Evolutionary conservation across 345 rosid species (phyloP).

Genomic region (Populus alba): DNA sequence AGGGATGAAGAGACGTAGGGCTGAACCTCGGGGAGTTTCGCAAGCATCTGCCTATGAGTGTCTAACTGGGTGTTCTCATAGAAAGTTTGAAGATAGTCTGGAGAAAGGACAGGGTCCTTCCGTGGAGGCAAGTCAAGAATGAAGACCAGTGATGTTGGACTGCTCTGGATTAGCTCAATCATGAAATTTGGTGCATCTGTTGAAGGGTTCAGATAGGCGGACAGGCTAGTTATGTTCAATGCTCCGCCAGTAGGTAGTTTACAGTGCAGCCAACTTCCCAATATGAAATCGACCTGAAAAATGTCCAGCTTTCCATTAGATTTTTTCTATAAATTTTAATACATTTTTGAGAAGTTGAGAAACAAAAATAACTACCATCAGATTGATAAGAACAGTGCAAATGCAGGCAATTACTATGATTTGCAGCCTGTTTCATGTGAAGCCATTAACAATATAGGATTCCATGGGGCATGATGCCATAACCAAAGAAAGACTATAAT

Average conservation of each 20-base stretch:
- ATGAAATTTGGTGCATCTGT: slow-evolving; percentile 80
- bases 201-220: slow-evolving; percentile 58
- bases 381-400: background rate
- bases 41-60: slow-evolving; percentile 51
- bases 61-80: slow-evolving; percentile 67
- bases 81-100: slow-evolving; percentile 63
- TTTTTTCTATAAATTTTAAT: background rate
- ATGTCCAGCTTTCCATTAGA: background rate
- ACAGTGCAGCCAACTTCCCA: slow-evolving; percentile 83
- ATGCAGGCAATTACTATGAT: background rate
- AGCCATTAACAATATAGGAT: background rate
- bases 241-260: slow-evolving; percentile 70
- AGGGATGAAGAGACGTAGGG: slow-evolving; percentile 65
- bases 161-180: slow-evolving; percentile 66
- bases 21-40: slow-evolving; percentile 48
- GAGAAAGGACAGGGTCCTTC: slow-evolving; percentile 60
- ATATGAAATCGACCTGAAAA: slow-evolving; percentile 70
- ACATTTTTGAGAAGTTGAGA: background rate
- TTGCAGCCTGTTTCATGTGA: background rate
- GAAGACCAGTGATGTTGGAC: slow-evolving; percentile 58
- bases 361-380: background rate
- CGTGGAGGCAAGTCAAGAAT: slow-evolving; percentile 81
- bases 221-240: slow-evolving; percentile 74
- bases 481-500: too few species aligned
- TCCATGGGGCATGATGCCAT: too few species aligned